Evolutionary conservation across 768 basidiomycete genomes (phyloP).

Genomic region (Psilocybe sp.): DNA sequence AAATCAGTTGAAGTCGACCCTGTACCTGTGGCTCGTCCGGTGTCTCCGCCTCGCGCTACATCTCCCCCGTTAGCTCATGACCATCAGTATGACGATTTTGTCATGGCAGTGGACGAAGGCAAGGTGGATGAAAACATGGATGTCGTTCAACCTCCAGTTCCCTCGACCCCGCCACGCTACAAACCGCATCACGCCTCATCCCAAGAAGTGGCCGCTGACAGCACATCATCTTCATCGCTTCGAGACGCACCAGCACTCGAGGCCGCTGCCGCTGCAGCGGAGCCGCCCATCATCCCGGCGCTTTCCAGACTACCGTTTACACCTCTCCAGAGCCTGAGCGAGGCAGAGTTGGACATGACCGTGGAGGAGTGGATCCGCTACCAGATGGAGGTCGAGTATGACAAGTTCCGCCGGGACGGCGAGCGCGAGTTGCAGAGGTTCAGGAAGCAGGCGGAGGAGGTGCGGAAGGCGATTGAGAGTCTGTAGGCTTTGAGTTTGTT

Average conservation of each 20-base stretch:
- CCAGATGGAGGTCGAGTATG: slow-evolving; percentile 69
- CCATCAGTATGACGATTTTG: no score
- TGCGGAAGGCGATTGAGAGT: slow-evolving; percentile 34
- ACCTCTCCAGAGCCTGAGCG: slow-evolving; percentile 45
- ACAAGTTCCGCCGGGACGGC: slow-evolving; percentile 47
- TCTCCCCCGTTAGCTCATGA: no score
- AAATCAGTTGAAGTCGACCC: background rate
- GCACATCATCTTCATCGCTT: background rate
- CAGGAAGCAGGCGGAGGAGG: slow-evolving; percentile 39
- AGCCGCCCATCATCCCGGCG: slow-evolving; percentile 30
- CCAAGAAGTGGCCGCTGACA: background rate
- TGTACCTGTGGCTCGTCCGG: no score
- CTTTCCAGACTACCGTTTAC: slow-evolving; percentile 45
- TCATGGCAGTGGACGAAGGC: no score
- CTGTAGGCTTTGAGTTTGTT: slow-evolving; percentile 17
- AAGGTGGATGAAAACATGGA: no score
- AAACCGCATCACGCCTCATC: no score
- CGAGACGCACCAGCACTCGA: background rate
- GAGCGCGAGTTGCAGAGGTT: slow-evolving; percentile 40
- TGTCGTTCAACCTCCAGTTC: no score
- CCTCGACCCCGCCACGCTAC: no score
- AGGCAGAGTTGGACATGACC: slow-evolving; percentile 73
- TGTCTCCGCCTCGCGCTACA: no score
- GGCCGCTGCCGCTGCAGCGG: background rate
- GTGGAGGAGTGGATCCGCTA: slow-evolving; percentile 81